phyloP scores from a whole-genome alignment of 2,329 filamentous ascomycete species.

The Mycogone perniciosa region DNA sequence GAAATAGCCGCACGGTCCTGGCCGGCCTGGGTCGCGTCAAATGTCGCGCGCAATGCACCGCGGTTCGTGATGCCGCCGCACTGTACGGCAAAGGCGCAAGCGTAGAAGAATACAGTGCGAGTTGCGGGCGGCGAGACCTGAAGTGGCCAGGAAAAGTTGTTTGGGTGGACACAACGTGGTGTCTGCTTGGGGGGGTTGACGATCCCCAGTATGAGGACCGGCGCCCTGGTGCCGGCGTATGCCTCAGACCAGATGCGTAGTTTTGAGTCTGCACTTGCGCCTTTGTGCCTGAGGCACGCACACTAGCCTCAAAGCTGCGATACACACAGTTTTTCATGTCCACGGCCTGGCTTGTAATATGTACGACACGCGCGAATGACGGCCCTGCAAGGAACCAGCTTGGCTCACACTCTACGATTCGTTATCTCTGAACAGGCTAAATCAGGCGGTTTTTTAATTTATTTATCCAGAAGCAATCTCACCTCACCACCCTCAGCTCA shows the following conservation, averaged over 20 bases:
- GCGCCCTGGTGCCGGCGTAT: slow-evolving; percentile 17
- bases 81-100: slow-evolving; percentile 7
- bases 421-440: too few species aligned
- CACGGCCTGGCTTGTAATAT: too few species aligned
- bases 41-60: background rate
- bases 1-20: background rate
- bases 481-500: too few species aligned
- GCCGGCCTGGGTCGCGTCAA: background rate
- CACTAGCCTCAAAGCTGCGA: background rate
- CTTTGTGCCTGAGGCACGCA: slow-evolving; percentile 27
- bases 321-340: too few species aligned
- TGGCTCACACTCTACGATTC: too few species aligned
- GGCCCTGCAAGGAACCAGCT: too few species aligned
- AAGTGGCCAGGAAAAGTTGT: slow-evolving; percentile 5
- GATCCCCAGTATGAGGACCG: slow-evolving; percentile 11
- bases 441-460: too few species aligned
- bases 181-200: slow-evolving; percentile 11
- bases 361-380: too few species aligned
- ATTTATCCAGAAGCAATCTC: too few species aligned
- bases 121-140: slow-evolving; percentile 5
- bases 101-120: slow-evolving; percentile 11
- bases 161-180: slow-evolving; percentile 4
- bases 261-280: slow-evolving; percentile 16
- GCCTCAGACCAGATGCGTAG: slow-evolving; percentile 23
- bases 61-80: slow-evolving; percentile 5